These are phyloP conservation scores for Ilex paraguariensis DNA, from an alignment of 305 asterid species.

Conservation along the genomic window DNA sequence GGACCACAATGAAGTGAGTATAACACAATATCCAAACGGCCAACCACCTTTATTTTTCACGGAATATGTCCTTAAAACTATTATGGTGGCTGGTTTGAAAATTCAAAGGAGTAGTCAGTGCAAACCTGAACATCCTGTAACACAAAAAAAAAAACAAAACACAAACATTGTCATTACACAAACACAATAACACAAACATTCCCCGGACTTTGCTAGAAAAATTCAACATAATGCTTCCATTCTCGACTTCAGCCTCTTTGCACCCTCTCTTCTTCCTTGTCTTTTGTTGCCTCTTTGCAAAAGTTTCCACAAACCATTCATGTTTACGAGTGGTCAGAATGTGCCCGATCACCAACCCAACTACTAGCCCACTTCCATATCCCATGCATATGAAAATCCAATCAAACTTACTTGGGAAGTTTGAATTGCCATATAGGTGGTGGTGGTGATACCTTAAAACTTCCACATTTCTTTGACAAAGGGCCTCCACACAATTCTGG, in stretches of 20 bases:
- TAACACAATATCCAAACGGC: too few species aligned
- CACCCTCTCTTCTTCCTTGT: neutral
- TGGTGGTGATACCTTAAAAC: neutral
- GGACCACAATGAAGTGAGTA: too few species aligned
- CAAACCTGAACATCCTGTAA: too few species aligned
- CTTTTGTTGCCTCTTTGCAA: neutral
- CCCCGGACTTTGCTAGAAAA: too few species aligned
- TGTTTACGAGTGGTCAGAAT: neutral
- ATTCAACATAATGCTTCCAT: too few species aligned
- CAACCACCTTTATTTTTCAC: too few species aligned
- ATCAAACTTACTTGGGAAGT: neutral
- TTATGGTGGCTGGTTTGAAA: too few species aligned
- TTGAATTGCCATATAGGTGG: neutral
- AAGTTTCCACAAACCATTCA: neutral
- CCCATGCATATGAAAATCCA: neutral
- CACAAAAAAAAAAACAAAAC: too few species aligned
- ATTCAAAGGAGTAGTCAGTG: too few species aligned
- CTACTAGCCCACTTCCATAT: neutral
- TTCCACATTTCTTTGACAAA: neutral
- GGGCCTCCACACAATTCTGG: constrained; percentile 8
- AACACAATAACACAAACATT: too few species aligned
- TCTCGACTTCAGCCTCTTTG: neutral
- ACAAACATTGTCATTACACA: too few species aligned
- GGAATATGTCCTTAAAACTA: too few species aligned
- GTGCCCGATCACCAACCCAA: neutral